Evolutionary conservation across 768 basidiomycete species (phyloP).

Genomic region (Trametes maxima): DNA sequence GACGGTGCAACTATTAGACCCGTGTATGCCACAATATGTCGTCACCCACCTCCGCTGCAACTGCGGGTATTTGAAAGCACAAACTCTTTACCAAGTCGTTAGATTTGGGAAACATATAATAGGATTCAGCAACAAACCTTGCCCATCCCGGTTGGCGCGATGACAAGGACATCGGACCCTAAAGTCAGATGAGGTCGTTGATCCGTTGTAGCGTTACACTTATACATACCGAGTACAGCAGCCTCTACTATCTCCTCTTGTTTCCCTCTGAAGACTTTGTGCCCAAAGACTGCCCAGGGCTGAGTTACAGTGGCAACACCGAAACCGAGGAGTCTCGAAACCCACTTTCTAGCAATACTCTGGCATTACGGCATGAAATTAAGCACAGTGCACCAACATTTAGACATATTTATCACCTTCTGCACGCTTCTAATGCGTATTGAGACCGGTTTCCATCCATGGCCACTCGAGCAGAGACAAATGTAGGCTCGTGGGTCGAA

Average conservation of each 20-base stretch:
- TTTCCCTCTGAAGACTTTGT: slow-evolving; percentile 70
- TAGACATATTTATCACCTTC: not conserved
- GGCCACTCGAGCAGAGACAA: not conserved
- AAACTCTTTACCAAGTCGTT: slow-evolving; percentile 53
- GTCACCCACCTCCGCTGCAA: slow-evolving; percentile 55
- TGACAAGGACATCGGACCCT: slow-evolving; percentile 76
- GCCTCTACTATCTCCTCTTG: slow-evolving; percentile 77
- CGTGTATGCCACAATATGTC: slow-evolving; percentile 5
- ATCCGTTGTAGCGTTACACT: not conserved
- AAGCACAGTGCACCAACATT: not conserved
- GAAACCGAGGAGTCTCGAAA: not conserved
- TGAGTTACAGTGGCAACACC: not conserved
- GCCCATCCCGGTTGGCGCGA: slow-evolving; percentile 89
- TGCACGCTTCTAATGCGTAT: not conserved
- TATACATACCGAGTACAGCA: slow-evolving; percentile 56
- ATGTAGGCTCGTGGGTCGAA: no score
- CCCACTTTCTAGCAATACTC: slow-evolving; percentile 6
- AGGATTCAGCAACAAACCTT: slow-evolving; percentile 50
- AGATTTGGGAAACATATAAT: not conserved
- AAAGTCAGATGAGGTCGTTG: not conserved
- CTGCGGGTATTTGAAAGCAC: slow-evolving; percentile 84
- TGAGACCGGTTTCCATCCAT: not conserved
- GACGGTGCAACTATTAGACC: not conserved
- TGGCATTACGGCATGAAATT: not conserved
- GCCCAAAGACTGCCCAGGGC: slow-evolving; percentile 61